Conservation (phyloP, 1,284 basidiomycete species). For the Uromyces viciae-fabae region DNA sequence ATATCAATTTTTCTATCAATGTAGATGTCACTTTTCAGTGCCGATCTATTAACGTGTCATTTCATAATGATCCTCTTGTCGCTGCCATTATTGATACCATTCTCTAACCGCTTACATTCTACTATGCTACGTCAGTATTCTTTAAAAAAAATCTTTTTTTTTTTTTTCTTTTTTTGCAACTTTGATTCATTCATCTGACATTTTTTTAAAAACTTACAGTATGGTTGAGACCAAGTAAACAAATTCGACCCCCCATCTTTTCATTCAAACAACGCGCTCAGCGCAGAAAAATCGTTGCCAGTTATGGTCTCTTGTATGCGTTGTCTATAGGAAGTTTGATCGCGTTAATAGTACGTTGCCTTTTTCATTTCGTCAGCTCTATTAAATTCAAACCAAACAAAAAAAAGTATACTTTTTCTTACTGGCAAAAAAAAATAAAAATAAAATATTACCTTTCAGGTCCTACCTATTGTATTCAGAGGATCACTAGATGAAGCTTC, state of each 20-base stretch:
- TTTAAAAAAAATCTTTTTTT: constrained; percentile 44
- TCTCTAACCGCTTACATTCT: constrained; percentile 78
- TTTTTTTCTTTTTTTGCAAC: constrained; percentile 52
- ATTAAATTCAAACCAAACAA: background rate
- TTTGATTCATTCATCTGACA: no score
- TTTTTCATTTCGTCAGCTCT: no score
- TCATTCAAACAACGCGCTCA: constrained; percentile 80
- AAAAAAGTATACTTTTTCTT: background rate
- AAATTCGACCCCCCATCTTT: constrained; percentile 89
- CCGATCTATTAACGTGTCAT: constrained; percentile 56
- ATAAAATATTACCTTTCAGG: no score
- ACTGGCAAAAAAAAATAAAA: no score
- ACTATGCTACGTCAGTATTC: constrained; percentile 72
- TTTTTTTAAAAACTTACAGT: constrained; percentile 57
- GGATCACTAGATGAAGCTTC: constrained; percentile 34
- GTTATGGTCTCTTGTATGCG: constrained; percentile 40
- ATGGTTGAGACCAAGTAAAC: constrained; percentile 79
- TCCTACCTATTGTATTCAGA: constrained; percentile 40
- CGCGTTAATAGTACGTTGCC: constrained; percentile 35
- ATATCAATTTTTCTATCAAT: background rate
- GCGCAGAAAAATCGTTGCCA: constrained; percentile 67
- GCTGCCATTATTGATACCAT: constrained; percentile 78
- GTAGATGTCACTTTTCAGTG: constrained; percentile 45
- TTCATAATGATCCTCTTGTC: constrained; percentile 71
- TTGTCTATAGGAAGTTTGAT: constrained; percentile 35